Evolutionary conservation across 768 basidiomycete species (phyloP).

Genomic region (Kwoniella dendrophila): DNA sequence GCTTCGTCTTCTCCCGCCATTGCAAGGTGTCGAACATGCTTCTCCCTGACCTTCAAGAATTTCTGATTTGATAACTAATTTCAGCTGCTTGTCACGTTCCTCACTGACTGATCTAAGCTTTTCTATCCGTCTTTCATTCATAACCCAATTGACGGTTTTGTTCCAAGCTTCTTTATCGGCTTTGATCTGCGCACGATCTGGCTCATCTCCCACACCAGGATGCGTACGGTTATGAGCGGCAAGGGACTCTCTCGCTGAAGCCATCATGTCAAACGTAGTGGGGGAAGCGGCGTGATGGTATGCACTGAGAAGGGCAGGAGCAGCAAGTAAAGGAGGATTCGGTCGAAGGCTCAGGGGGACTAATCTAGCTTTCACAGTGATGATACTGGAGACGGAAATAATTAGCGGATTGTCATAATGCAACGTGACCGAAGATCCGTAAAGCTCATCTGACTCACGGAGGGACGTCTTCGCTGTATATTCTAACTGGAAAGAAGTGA

Average conservation of each 20-base stretch:
- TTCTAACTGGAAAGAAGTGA: slow-evolving; percentile 47
- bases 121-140: slow-evolving; percentile 47
- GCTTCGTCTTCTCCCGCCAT: slow-evolving; percentile 1
- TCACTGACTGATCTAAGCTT: slow-evolving; percentile 40
- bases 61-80: slow-evolving; percentile 21
- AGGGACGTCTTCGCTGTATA: slow-evolving; percentile 34
- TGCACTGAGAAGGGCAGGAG: slow-evolving; percentile 31
- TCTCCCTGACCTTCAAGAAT: slow-evolving; percentile 10
- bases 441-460: slow-evolving; percentile 33
- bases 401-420: no score
- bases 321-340: slow-evolving; percentile 39
- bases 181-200: slow-evolving; percentile 28
- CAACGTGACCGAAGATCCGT: no score
- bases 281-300: slow-evolving; percentile 43
- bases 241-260: slow-evolving; percentile 31
- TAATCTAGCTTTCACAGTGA: slow-evolving; percentile 48
- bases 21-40: slow-evolving; percentile 2
- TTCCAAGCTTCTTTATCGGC: slow-evolving; percentile 49
- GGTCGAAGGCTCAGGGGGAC: slow-evolving; percentile 41
- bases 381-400: slow-evolving; percentile 18
- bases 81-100: slow-evolving; percentile 40
- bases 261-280: slow-evolving; percentile 35
- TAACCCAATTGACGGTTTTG: slow-evolving; percentile 48
- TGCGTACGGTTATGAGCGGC: slow-evolving; percentile 43
- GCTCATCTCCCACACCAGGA: slow-evolving; percentile 39